These are phyloP conservation scores for Schizophyllum amplum DNA, from an alignment of 1,284 basidiomycete genomes.

Conservation along the genomic window DNA sequence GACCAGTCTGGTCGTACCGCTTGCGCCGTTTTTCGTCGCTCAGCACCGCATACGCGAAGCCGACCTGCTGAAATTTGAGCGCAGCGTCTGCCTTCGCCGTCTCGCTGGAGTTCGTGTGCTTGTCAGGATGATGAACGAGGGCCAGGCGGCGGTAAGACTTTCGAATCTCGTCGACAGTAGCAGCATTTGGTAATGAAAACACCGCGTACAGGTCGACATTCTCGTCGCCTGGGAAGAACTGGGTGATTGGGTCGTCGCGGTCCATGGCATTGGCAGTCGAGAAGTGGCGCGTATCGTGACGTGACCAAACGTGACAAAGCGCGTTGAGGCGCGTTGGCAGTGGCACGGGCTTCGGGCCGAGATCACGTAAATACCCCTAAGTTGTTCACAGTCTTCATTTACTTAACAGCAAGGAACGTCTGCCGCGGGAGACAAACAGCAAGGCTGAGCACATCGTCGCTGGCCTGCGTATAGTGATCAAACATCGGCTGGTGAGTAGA, in stretches of 20 bases:
- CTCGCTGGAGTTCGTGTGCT: slow-evolving; percentile 61
- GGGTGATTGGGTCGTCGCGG: slow-evolving; percentile 63
- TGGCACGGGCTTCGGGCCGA: neutral
- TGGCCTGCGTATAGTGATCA: no score
- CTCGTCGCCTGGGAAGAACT: slow-evolving; percentile 71
- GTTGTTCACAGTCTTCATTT: no score
- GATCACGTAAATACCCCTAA: neutral
- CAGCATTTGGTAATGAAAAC: slow-evolving; percentile 46
- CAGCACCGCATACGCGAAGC: slow-evolving; percentile 85
- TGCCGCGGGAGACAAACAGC: no score
- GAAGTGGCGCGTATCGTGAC: neutral
- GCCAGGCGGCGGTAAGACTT: slow-evolving; percentile 83
- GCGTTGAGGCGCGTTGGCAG: neutral
- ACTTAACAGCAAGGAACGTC: no score
- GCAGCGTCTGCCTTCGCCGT: slow-evolving; percentile 56
- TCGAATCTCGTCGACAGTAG: slow-evolving; percentile 62
- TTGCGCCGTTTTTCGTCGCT: slow-evolving; percentile 69
- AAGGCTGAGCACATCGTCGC: no score
- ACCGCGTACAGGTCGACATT: slow-evolving; percentile 70
- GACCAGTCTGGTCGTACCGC: slow-evolving; percentile 78
- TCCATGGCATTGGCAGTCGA: slow-evolving; percentile 38
- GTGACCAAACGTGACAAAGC: neutral
- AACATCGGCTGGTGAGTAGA: no score
- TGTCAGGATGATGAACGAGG: slow-evolving; percentile 82
- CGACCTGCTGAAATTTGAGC: slow-evolving; percentile 80